Base-by-base conservation (phyloP, 2,329 filamentous ascomycete species). In the Penicillium capsulatum region DNA sequence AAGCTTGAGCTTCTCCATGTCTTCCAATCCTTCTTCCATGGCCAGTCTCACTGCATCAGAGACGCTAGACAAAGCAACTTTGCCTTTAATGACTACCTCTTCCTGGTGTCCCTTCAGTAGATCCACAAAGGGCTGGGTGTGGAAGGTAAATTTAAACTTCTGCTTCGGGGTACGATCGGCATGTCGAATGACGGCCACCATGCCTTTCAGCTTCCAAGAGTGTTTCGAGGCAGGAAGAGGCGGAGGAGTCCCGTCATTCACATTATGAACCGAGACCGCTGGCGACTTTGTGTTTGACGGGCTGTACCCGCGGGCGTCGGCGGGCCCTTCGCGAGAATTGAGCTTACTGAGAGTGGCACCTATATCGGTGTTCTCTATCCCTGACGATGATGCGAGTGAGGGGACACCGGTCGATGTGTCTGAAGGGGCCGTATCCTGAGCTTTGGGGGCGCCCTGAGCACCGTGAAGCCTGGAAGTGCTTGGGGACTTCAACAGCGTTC, bases 141-240 rank as follows among this genome's bases (percentile, higher is more conserved):
- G 92, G 56, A 98, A 97, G 0, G 92, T 98, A 58, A 97, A 98
- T 63, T 98, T 98, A 74, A 96, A 96, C 63, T 98, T 98, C 58
- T 98, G 92, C 68, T 98, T 98, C 2, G 92, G 92, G 1, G 92
- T 98, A 40, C 92, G 84, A 68, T 98, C 92, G 2, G 94, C 94
- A 65, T 98, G 92, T 17, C 92, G 81, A 50, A 98, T 89, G 11
- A 98, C 92, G 2, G 90, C 91, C 0, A 98, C 91, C 68, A 98
- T 90, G 9, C 92, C 92, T 68, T 98, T 98, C 36, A 98, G 73
- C 64, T 95, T 97, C 92, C 92, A 98, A 8, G 92, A 88, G 58
- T 94, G 89, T 57, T 96, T 96, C 0, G 81, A 81, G 2, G 84
- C 83, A 31, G 82, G 80, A 7, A 79, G 35, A 9, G 79, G 72